Evolutionary conservation across 2,329 filamentous ascomycete species (phyloP), one percentile per base, ranked within the genome.

Genomic region (Aspergillus sp.): DNA sequence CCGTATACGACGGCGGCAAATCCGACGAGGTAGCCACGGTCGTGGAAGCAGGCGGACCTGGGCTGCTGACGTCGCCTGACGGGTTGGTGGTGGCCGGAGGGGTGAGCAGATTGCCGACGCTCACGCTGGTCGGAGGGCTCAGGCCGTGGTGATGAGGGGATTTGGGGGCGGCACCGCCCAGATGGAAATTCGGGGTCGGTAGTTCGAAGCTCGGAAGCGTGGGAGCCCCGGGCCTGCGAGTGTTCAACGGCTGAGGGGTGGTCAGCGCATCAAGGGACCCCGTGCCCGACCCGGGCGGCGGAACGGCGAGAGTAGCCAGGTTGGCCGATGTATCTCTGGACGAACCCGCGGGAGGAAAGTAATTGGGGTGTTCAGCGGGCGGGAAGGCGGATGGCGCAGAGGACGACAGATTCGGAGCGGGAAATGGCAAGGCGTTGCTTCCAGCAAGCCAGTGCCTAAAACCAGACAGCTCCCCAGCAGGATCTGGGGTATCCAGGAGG

Each of bases 141-240:
- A 58, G 48, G 30, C 50, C 49, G 29, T 58, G 60, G 29, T 55
- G 54, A 26, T 52, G 39, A 24, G 66, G 58, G 48, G 70, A 73
- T 54, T 74, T 75, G 47, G 71, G 57, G 15, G 60, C 49, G 30
- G 60, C 60, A 57, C 56, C 60, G 48, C 58, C 59, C 59, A 62
- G 55, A 2, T 57, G 50, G 57, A 55, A 64, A 40, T 43, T 58
- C 45, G 77, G 76, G 33, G 79, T 75, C 43, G 76, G 75, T 31
- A 85, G 72, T 51, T 82, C 76, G 53, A 84, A 83, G 45, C 63
- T 72, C 36, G 80, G 80, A 41, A 86, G 70, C 47, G 73, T 72
- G 36, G 74, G 75, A 41, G 80, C 76, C 51, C 80, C 80, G 52
- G 78, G 74, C 58, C 81, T 75, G 51, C 82, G 74, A 57, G 78